phyloP scores from a whole-genome alignment of 192 early-diverging fungal species.

The Helicostylum pulchrum region DNA sequence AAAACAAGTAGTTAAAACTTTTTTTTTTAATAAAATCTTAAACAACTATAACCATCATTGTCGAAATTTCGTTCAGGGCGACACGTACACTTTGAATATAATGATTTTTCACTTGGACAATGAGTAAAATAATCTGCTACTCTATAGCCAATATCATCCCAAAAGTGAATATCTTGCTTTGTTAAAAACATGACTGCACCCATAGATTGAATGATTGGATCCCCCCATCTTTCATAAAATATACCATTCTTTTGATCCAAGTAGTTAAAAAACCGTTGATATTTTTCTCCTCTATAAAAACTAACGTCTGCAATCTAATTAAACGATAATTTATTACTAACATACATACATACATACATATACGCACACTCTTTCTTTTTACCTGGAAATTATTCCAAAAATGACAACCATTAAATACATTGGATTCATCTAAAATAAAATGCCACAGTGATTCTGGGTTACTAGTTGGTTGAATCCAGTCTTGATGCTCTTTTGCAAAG shows the following conservation, averaged over 20 bases:
- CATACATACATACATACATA: no score
- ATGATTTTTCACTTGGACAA: slow-evolving; percentile 58
- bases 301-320: slow-evolving; percentile 45
- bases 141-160: slow-evolving; percentile 67
- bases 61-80: slow-evolving; percentile 51
- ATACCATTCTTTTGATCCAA: slow-evolving; percentile 65
- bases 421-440: slow-evolving; percentile 22
- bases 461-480: slow-evolving; percentile 9
- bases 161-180: slow-evolving; percentile 67
- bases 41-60: slow-evolving; percentile 30
- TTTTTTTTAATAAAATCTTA: slow-evolving; percentile 25
- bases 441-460: slow-evolving; percentile 15
- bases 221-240: slow-evolving; percentile 76
- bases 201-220: slow-evolving; percentile 69
- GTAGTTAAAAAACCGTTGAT: slow-evolving; percentile 58
- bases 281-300: slow-evolving; percentile 56
- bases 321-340: background rate
- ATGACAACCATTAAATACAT: slow-evolving; percentile 56
- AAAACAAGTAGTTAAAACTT: slow-evolving; percentile 15
- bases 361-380: no score
- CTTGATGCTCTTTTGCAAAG: slow-evolving; percentile 26
- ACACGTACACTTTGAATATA: slow-evolving; percentile 46
- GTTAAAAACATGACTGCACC: slow-evolving; percentile 56
- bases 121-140: slow-evolving; percentile 59
- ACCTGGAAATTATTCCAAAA: slow-evolving; percentile 74